A percentile compares a stretch with the other conserved stretches of the same genome.
Conservation (phyloP, 768 basidiomycete genomes). For the Suillus decipiens region DNA sequence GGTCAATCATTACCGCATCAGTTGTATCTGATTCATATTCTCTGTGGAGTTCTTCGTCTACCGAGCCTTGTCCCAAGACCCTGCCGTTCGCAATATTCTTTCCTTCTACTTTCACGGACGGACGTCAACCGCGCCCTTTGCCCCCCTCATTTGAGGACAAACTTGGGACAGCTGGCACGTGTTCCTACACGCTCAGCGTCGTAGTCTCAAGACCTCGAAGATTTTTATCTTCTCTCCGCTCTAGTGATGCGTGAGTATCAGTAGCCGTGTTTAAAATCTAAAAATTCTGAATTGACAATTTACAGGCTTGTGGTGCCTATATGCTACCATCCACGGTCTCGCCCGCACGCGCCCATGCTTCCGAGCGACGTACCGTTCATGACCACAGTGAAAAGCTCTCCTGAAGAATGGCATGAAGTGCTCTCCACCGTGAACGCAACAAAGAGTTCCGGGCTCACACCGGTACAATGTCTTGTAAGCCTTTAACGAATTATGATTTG, state of each 20-base stretch:
- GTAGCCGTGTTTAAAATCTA: slow-evolving; percentile 5
- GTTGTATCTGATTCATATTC: slow-evolving; percentile 21
- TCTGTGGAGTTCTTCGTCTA: slow-evolving; percentile 21
- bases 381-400: slow-evolving; percentile 57
- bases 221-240: slow-evolving; percentile 47
- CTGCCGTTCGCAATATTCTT: slow-evolving; percentile 47
- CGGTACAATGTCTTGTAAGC: slow-evolving; percentile 55
- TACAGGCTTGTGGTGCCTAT: slow-evolving; percentile 51
- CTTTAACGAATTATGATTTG: neutral
- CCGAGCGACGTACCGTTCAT: slow-evolving; percentile 48
- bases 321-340: slow-evolving; percentile 52
- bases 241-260: slow-evolving; percentile 44
- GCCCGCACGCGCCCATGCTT: slow-evolving; percentile 57
- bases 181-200: slow-evolving; percentile 49
- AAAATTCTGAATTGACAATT: slow-evolving; percentile 4
- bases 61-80: slow-evolving; percentile 32
- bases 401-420: slow-evolving; percentile 68
- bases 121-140: slow-evolving; percentile 34
- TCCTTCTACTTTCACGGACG: slow-evolving; percentile 47
- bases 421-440: slow-evolving; percentile 44
- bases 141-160: slow-evolving; percentile 50
- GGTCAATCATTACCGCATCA: slow-evolving; percentile 14
- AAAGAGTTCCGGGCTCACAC: slow-evolving; percentile 33
- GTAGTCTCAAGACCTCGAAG: slow-evolving; percentile 39
- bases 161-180: slow-evolving; percentile 32